Conservation (phyloP, 2,329 filamentous ascomycete species). For the Exophiala phaeomuriformis region DNA sequence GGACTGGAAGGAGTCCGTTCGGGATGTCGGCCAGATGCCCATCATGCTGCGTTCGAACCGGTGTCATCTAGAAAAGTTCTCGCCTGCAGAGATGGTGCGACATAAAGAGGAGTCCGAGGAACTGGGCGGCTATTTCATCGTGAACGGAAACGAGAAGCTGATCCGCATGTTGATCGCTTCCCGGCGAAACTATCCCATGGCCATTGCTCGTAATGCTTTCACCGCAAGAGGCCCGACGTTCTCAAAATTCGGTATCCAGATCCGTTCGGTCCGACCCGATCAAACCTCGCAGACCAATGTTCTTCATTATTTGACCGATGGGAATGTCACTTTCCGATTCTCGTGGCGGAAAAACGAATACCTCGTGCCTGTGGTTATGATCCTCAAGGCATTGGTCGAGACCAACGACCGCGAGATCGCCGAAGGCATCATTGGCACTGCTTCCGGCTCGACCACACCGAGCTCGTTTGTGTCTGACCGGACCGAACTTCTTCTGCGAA, state of each 20-base stretch:
- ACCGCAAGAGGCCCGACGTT: constrained; percentile 78
- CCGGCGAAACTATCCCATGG: constrained; percentile 89
- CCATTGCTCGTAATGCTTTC: constrained; percentile 86
- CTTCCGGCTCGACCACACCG: constrained; percentile 66
- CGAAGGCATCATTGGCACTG: constrained; percentile 77
- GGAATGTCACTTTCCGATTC: constrained; percentile 94
- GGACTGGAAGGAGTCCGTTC: constrained; percentile 70
- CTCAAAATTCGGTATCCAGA: constrained; percentile 81
- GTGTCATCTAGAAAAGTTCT: constrained; percentile 82
- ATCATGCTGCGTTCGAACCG: constrained; percentile 91
- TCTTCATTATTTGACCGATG: constrained; percentile 89
- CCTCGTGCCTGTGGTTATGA: constrained; percentile 92
- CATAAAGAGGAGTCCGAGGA: constrained; percentile 95
- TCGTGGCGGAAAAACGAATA: constrained; percentile 98
- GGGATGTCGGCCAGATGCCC: constrained; percentile 81
- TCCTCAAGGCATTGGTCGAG: constrained; percentile 87
- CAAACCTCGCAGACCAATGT: constrained; percentile 97
- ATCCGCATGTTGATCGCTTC: constrained; percentile 87
- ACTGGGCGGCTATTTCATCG: constrained; percentile 90
- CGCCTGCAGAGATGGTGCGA: constrained; percentile 72
- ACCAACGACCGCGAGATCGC: constrained; percentile 97
- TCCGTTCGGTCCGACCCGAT: constrained; percentile 89
- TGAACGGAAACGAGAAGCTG: constrained; percentile 96
- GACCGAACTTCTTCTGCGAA: constrained; percentile 81
- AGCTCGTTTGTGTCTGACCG: constrained; percentile 94